phyloP scores from a whole-genome alignment of 2,329 filamentous ascomycete species.

The Fusarium napiforme region DNA sequence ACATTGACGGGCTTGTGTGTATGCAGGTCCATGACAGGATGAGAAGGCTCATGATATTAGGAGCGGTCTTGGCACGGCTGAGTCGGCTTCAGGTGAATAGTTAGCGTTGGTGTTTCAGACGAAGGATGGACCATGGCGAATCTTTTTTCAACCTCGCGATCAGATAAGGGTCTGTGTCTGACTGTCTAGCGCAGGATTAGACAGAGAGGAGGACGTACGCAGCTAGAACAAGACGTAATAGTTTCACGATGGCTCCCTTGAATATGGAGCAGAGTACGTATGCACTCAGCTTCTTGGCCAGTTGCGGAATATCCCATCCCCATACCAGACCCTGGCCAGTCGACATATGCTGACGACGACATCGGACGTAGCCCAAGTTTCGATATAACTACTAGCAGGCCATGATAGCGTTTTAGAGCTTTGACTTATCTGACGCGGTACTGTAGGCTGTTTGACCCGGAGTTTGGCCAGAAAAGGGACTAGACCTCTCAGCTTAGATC shows the following conservation, averaged over 20 bases:
- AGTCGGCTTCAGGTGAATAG: conserved; percentile 11
- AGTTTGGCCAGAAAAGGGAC: conserved; percentile 15
- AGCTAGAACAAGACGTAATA: conserved; percentile 25
- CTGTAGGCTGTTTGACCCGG: conserved; percentile 10
- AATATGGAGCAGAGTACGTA: conserved; percentile 27
- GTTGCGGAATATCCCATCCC: conserved; percentile 5
- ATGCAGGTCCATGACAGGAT: conserved; percentile 4
- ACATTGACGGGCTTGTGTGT: background rate
- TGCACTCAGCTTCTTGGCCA: conserved; percentile 5
- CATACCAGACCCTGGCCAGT: conserved; percentile 14
- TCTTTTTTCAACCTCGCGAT: conserved; percentile 1
- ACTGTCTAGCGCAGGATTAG: background rate
- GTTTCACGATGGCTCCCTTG: conserved; percentile 21
- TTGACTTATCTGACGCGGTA: conserved; percentile 12
- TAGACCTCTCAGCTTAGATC: conserved; percentile 3
- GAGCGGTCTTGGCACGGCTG: conserved; percentile 28
- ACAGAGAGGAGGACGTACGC: conserved; percentile 14
- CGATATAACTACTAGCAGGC: background rate
- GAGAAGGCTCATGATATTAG: conserved; percentile 6
- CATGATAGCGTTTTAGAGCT: conserved; percentile 20
- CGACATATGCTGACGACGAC: conserved; percentile 24
- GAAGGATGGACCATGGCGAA: background rate
- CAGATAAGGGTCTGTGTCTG: conserved; percentile 8
- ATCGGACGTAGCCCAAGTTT: conserved; percentile 2
- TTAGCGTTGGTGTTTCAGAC: conserved; percentile 18